A percentile compares a stretch with the other conserved stretches of the same genome.
These are phyloP conservation scores for Pseudogymnoascus sp. DNA, from an alignment of 2,329 filamentous ascomycete species.

Conservation along the genomic window DNA sequence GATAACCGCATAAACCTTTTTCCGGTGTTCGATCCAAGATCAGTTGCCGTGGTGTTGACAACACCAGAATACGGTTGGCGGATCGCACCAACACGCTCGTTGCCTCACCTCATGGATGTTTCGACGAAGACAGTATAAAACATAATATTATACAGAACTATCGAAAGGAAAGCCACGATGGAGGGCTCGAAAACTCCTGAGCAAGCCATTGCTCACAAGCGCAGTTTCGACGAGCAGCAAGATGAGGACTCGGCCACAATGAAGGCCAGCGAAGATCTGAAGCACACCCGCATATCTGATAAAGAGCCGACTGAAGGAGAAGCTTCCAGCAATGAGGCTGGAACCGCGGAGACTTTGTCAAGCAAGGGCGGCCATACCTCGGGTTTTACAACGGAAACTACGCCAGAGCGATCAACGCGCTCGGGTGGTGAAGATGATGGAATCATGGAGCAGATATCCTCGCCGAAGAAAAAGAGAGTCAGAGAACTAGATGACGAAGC, in stretches of 20 bases:
- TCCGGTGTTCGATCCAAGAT: not conserved
- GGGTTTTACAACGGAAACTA: constrained; percentile 18
- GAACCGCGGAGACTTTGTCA: constrained; percentile 20
- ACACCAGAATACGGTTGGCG: not conserved
- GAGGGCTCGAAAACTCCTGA: constrained; percentile 4
- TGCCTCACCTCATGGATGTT: not conserved
- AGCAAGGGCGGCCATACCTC: constrained; percentile 25
- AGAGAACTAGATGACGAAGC: constrained; percentile 36
- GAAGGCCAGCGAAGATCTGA: constrained; percentile 54
- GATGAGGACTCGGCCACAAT: constrained; percentile 54
- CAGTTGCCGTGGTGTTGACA: not conserved
- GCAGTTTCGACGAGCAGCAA: constrained; percentile 12
- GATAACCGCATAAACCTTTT: not conserved
- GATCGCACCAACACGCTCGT: not conserved
- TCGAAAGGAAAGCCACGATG: not conserved
- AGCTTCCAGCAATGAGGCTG: constrained; percentile 22
- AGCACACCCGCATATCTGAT: constrained; percentile 55
- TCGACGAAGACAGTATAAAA: not conserved
- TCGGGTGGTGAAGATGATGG: constrained; percentile 33
- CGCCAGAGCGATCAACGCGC: constrained; percentile 26
- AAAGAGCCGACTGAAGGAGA: constrained; percentile 19
- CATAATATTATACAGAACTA: not conserved
- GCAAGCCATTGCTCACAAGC: constrained; percentile 3
- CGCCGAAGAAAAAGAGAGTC: constrained; percentile 57
- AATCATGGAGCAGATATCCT: constrained; percentile 43